Percentiles rank a stretch among this genome's conserved stretches.
phyloP scores from a whole-genome alignment of 164 flowering plant species.

The Sextonia rubra region DNA sequence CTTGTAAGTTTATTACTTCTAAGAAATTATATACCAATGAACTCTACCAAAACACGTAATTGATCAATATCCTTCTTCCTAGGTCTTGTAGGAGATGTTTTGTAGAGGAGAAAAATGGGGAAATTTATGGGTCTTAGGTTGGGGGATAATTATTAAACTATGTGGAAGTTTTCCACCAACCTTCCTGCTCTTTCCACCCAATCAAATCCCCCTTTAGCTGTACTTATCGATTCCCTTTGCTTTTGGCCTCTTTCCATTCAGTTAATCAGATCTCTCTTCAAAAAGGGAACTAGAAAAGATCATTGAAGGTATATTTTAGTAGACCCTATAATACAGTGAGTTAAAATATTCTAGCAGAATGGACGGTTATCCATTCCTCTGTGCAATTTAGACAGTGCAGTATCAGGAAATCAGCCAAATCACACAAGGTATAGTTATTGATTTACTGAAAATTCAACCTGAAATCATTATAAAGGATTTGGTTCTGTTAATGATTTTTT shows the following conservation, averaged over 20 bases:
- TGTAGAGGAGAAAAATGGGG: no score
- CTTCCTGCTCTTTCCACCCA: no score
- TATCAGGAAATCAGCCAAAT: background rate
- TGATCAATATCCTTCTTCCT: background rate
- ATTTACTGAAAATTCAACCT: background rate
- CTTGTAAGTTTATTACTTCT: constrained; percentile 44
- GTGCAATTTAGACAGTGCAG: background rate
- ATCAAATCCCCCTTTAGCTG: no score
- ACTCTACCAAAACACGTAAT: background rate
- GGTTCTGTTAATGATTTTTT: background rate
- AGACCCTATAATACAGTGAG: background rate
- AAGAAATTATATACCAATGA: background rate
- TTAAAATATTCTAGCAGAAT: background rate
- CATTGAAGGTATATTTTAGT: background rate
- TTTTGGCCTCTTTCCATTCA: background rate
- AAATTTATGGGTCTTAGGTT: no score
- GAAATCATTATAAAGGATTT: background rate
- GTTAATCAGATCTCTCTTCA: background rate
- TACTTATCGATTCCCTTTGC: background rate
- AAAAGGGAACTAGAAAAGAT: background rate
- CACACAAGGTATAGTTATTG: background rate
- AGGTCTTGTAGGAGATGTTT: no score
- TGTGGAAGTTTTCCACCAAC: no score
- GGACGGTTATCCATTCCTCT: background rate
- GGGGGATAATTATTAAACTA: no score